These are phyloP conservation scores for Exsudoporus floridanus DNA, from an alignment of 1,284 basidiomycete species.

Conservation along the genomic window DNA sequence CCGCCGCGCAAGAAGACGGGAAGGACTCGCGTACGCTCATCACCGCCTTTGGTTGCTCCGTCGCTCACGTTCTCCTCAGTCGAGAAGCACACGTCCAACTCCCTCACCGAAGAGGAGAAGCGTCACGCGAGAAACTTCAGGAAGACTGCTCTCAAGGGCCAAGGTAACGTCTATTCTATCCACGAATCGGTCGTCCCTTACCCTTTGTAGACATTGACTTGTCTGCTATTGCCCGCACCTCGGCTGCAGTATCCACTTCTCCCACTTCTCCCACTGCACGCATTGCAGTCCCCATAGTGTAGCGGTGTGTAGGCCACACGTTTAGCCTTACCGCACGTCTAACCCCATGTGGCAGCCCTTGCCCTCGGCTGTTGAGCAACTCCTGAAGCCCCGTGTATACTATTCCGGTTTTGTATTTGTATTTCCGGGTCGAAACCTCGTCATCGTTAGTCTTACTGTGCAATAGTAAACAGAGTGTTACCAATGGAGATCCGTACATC, in stretches of 20 bases:
- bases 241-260: constrained; percentile 67
- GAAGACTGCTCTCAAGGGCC: constrained; percentile 63
- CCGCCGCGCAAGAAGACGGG: constrained; percentile 36
- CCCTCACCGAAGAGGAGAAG: constrained; percentile 63
- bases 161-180: constrained; percentile 40
- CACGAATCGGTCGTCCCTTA: constrained; percentile 6
- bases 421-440: neutral
- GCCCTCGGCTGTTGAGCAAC: neutral
- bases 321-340: neutral
- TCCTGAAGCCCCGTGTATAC: constrained; percentile 13
- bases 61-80: constrained; percentile 12
- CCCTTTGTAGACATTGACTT: constrained; percentile 58
- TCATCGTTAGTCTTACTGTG: constrained; percentile 2
- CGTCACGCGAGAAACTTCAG: constrained; percentile 62
- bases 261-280: constrained; percentile 58
- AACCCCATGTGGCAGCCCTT: neutral
- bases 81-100: constrained; percentile 31
- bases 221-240: constrained; percentile 77
- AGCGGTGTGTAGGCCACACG: constrained; percentile 33
- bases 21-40: constrained; percentile 26
- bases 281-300: constrained; percentile 39
- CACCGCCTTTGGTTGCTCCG: constrained; percentile 12
- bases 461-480: constrained; percentile 10
- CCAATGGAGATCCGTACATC: neutral
- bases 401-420: constrained; percentile 26